These are phyloP conservation scores for Thielaviopsis populi DNA, from an alignment of 2,329 filamentous ascomycete species.

Conservation along the genomic window DNA sequence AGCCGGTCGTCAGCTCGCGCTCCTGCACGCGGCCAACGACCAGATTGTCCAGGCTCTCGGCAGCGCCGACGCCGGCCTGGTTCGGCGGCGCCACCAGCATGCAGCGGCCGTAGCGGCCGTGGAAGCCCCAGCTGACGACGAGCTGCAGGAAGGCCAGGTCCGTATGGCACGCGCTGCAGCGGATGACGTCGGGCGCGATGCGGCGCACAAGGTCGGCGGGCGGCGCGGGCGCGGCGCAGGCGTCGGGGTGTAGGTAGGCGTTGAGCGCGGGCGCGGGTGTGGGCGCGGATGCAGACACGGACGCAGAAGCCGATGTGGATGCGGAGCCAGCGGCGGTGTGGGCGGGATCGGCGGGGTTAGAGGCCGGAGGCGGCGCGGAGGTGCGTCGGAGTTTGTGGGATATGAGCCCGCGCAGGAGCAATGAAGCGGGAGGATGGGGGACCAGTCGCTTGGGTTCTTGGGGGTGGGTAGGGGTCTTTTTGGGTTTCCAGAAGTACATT, in stretches of 20 bases:
- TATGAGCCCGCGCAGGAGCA: background rate
- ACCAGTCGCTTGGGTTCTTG: background rate
- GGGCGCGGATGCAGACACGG: background rate
- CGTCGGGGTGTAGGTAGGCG: conserved; percentile 9
- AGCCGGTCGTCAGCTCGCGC: conserved; percentile 45
- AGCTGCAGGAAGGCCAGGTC: conserved; percentile 47
- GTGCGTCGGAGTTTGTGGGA: background rate
- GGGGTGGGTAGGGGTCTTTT: background rate
- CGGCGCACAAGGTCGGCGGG: conserved; percentile 19
- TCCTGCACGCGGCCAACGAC: conserved; percentile 38
- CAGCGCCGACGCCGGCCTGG: conserved; percentile 19
- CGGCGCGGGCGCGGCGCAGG: conserved; percentile 19
- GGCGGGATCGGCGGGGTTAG: background rate
- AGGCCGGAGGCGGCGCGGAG: background rate
- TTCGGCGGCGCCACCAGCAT: conserved; percentile 38
- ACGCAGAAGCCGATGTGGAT: background rate
- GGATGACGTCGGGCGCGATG: conserved; percentile 24
- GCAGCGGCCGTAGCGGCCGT: conserved; percentile 48
- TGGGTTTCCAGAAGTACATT: conserved; percentile 6
- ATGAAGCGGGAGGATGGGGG: background rate
- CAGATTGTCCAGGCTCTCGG: conserved; percentile 36
- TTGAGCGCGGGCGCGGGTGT: background rate
- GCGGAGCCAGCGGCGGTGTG: background rate
- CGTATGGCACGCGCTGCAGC: conserved; percentile 42
- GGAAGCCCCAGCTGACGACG: conserved; percentile 52